Conservation (phyloP, 1,139 yeast species). For the Wickerhamomyces sp. region DNA sequence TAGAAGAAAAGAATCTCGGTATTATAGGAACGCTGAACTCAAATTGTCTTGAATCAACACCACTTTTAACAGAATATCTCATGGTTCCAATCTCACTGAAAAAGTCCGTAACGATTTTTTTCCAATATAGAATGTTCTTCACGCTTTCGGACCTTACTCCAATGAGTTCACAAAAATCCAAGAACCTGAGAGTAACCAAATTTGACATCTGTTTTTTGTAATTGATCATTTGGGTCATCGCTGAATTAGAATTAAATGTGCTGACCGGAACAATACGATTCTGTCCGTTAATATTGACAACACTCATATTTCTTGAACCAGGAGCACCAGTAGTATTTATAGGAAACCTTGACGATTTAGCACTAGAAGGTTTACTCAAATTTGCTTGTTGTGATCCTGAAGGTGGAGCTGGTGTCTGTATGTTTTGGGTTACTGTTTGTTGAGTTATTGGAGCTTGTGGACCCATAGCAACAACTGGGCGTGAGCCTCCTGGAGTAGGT, state of each 20-base stretch:
- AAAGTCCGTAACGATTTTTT: constrained; percentile 39
- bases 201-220: constrained; percentile 26
- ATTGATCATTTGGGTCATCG: constrained; percentile 11
- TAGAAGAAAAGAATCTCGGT: constrained; percentile 59
- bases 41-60: constrained; percentile 48
- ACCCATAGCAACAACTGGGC: background rate
- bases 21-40: constrained; percentile 62
- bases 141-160: constrained; percentile 33
- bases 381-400: background rate
- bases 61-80: constrained; percentile 40
- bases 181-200: constrained; percentile 31
- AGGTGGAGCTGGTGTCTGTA: constrained; percentile 5
- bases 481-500: constrained; percentile 5
- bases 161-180: constrained; percentile 36
- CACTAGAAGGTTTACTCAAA: constrained; percentile 1
- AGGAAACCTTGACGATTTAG: background rate
- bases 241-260: constrained; percentile 6
- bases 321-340: background rate
- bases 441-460: background rate
- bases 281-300: background rate
- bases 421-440: constrained; percentile 3
- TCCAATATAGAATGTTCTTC: constrained; percentile 43
- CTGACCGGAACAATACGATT: background rate
- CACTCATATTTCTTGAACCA: background rate
- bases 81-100: constrained; percentile 46